Evolutionary conservation across 306 rosid genomes (phyloP), one percentile per base, ranked within the genome.

Genomic region (Spatholobus suberectus): DNA sequence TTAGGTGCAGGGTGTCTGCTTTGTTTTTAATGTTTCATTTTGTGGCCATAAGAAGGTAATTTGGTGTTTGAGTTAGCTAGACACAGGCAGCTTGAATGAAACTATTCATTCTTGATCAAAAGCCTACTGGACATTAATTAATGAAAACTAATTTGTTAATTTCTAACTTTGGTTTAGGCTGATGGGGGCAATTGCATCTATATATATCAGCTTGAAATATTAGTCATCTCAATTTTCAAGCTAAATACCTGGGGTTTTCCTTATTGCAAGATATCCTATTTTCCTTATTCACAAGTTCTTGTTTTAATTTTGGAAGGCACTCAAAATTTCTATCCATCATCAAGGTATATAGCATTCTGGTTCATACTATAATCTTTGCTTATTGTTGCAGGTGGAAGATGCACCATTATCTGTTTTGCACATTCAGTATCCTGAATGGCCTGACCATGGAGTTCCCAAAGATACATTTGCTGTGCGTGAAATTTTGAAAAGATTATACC

Each of bases 381-480:
- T 77, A 52, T 75, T 82, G 17, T 80, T 85, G 87, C 90, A 91
- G 98, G 86, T 78, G 5, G 97, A 90, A 81, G 95, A 90, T 58
- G 54, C 57, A 13, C 89, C 92, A 69, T 58, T 87, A 70, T 86
- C 98, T 66, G 95, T 94, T 84, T 82, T 92, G 85, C 99, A 96
- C 79, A 68, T 96, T 86, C 98, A 92, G 78, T 92, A 96, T 89
- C 95, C 97, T 32, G 96, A 94, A 79, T 93, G 97, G 98, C 97
- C 98, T 14, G 98, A 96, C 78, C 98, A 94, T 83, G 99, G 99
- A 80, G 99, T 92, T 87, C 99, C 98, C 1, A 49, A 40, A 9
- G 91, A 92, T 86, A 94, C 97, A 9, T 27, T 29, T 76, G 86
- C 91, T 71, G 97, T 91, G 55, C 98, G 95, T 76, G 90, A 91